phyloP scores from a whole-genome alignment of 257 asterid genomes.

The Datura wrightii region DNA sequence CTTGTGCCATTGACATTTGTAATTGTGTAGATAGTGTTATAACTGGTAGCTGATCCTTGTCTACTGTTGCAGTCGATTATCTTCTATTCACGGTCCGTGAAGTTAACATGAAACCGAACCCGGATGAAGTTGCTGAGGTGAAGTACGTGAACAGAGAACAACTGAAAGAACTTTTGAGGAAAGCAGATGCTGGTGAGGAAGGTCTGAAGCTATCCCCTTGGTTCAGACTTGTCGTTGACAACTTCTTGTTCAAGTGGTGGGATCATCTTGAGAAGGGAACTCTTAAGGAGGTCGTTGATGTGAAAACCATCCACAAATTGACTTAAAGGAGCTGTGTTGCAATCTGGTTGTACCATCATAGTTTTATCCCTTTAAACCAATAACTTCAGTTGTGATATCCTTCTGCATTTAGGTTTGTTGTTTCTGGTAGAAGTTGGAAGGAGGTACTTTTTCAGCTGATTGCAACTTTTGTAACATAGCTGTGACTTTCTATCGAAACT shows the following conservation, averaged over 20 bases:
- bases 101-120: slow-evolving; percentile 77
- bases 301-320: slow-evolving; percentile 83
- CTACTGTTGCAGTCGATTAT: slow-evolving; percentile 75
- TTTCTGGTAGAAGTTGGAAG: neutral
- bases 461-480: neutral
- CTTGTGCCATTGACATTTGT: slow-evolving; percentile 10
- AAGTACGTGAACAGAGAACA: slow-evolving; percentile 69
- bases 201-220: slow-evolving; percentile 88
- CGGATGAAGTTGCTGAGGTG: slow-evolving; percentile 83
- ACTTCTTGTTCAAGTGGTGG: slow-evolving; percentile 40
- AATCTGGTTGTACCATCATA: slow-evolving; percentile 3
- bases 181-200: slow-evolving; percentile 87
- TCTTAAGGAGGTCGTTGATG: slow-evolving; percentile 57
- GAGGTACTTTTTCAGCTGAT: neutral
- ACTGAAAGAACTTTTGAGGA: slow-evolving; percentile 70
- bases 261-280: slow-evolving; percentile 22
- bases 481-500: neutral
- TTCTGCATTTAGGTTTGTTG: slow-evolving; percentile 19
- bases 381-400: neutral
- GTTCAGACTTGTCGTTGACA: slow-evolving; percentile 88
- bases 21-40: neutral
- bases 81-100: slow-evolving; percentile 88
- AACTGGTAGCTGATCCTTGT: slow-evolving; percentile 4
- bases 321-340: slow-evolving; percentile 39
- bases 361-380: neutral